These are phyloP conservation scores for Vanrija humicola DNA, from an alignment of 1,284 basidiomycete genomes.

Conservation along the genomic window DNA sequence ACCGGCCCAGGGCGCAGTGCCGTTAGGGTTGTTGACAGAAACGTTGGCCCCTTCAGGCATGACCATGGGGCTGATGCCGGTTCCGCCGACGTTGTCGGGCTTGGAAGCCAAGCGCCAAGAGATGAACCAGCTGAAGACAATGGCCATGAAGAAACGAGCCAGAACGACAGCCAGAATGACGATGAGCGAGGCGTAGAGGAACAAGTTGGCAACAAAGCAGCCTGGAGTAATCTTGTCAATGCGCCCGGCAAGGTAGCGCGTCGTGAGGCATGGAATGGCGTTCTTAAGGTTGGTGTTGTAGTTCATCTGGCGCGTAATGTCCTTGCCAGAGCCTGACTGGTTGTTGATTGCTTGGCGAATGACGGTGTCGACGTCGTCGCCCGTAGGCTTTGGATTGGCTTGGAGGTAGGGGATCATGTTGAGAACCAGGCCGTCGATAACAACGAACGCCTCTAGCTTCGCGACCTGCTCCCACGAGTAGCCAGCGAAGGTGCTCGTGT, in stretches of 20 bases:
- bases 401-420: constrained; percentile 85
- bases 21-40: constrained; percentile 77
- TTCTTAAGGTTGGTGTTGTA: constrained; percentile 62
- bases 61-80: constrained; percentile 85
- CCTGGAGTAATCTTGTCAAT: constrained; percentile 96
- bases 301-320: constrained; percentile 82
- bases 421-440: constrained; percentile 88
- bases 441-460: constrained; percentile 65
- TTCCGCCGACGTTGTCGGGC: constrained; percentile 62
- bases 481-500: constrained; percentile 66
- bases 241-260: constrained; percentile 85
- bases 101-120: constrained; percentile 71
- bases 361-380: constrained; percentile 76
- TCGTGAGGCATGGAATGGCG: constrained; percentile 71
- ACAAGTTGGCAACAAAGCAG: constrained; percentile 84
- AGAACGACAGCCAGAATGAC: constrained; percentile 88
- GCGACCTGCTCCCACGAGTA: constrained; percentile 86
- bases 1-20: constrained; percentile 82
- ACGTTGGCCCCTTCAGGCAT: constrained; percentile 93
- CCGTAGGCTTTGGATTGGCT: constrained; percentile 65
- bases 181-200: constrained; percentile 87
- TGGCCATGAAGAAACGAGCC: constrained; percentile 92
- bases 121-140: constrained; percentile 94
- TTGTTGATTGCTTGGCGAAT: constrained; percentile 69
- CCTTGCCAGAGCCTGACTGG: constrained; percentile 65